Evolutionary conservation across 352 stramenopile species (phyloP).

Genomic region (Aphanomyces cochlioides): DNA sequence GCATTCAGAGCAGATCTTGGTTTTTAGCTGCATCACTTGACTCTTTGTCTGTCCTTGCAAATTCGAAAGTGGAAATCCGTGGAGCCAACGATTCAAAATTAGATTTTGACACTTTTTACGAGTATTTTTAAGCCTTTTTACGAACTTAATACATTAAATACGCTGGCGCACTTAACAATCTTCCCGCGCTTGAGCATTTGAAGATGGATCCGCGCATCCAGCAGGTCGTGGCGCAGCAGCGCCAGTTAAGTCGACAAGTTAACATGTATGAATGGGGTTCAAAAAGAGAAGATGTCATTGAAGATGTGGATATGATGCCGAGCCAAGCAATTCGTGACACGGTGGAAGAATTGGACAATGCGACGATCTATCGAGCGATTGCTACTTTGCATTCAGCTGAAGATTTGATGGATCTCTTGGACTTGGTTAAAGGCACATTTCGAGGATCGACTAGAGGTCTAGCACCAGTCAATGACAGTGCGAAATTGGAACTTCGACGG

Average conservation of each 20-base stretch:
- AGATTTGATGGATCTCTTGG: constrained; percentile 23
- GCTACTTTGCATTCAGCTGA: not conserved
- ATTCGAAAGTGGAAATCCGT: constrained; percentile 14
- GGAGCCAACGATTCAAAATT: not conserved
- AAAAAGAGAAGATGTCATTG: constrained; percentile 2
- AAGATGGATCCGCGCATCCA: constrained; percentile 13
- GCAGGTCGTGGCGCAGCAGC: constrained; percentile 20
- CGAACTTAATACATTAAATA: not conserved
- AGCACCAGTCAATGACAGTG: not conserved
- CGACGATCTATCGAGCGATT: not conserved
- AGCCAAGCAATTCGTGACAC: constrained; percentile 28
- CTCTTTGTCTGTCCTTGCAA: not conserved
- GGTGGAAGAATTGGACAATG: constrained; percentile 22
- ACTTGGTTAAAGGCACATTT: constrained; percentile 26
- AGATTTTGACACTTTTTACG: not conserved
- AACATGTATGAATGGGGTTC: constrained; percentile 15
- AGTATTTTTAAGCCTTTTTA: constrained; percentile 12
- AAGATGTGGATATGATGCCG: constrained; percentile 12
- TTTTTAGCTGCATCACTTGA: constrained; percentile 31
- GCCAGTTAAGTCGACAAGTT: constrained; percentile 25
- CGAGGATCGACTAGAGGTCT: constrained; percentile 11
- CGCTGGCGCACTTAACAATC: not conserved
- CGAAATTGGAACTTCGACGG: constrained; percentile 13
- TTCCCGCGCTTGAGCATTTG: constrained; percentile 15
- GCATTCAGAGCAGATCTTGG: constrained; percentile 33